Evolutionary conservation across 257 asterid genomes (phyloP), one percentile per base, ranked within the genome.

Genomic region (Haberlea rhodopensis): DNA sequence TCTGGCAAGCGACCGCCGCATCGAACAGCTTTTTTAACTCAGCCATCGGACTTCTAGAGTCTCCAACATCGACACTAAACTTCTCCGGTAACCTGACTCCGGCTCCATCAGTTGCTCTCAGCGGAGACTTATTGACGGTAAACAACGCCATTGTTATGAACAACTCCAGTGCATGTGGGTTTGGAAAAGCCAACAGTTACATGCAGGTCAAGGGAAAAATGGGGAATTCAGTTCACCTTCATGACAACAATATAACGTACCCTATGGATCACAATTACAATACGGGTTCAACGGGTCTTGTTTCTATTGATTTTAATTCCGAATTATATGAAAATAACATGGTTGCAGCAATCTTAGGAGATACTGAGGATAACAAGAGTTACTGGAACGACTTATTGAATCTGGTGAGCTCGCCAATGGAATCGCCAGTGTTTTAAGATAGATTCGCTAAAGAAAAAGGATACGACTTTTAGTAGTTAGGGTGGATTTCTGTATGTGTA

Each of bases 31-130:
- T 69, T 34, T 66, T 77, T 65, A 43, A 52, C 65, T 46, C 70
- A 11, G 19, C 65, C 16, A 43, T 21, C n/a, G 49, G 53, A 48
- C 57, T 16, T 69, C 72, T 78, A 6, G 82, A 73, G 57, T 82
- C 85, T 0, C 85, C 85, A 0, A 80, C 79, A 16, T 80, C 89
- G 0, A 80, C 72, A 18, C 75, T 80, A 0, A 75, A 67, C 78
- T 72, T 77, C 78, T 63, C 76, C n/a, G n/a, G n/a, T 45, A 27
- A 8, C 57, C 23, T 25, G 1, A 19, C 24, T 32, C 0, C 78
- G 3, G 76, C 43, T 43, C 74, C 68, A 3, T 0, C 68, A 4
- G 68, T 56, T 5, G 48, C 25, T n/a, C 21, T 34, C 8, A 43
- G 24, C 5, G 51, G 62, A 19, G 19, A 53, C 20, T 43, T 76